phyloP scores from a whole-genome alignment of 164 flowering plant genomes.

The Hamamelis virginiana region DNA sequence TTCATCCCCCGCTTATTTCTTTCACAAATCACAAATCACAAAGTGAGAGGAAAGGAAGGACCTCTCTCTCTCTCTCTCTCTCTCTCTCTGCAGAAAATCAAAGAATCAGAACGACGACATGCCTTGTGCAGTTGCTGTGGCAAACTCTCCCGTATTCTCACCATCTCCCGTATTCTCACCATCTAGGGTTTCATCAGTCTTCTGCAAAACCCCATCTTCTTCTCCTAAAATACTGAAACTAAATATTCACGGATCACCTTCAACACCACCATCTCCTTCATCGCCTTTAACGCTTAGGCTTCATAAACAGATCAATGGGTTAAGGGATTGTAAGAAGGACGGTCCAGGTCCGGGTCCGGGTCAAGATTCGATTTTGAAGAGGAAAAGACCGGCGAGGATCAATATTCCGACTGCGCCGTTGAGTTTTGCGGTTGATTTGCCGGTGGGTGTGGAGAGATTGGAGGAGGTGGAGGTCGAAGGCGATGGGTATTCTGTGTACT shows the following conservation, averaged over 20 bases:
- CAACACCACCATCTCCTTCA: conserved; percentile 3
- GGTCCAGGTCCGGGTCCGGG: conserved; percentile 1
- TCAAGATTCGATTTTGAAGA: conserved; percentile 32
- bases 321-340: not conserved
- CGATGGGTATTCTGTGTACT: conserved; percentile 48
- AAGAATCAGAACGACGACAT: conserved; percentile 10
- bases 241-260: conserved; percentile 11
- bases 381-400: conserved; percentile 57
- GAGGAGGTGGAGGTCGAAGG: conserved; percentile 42
- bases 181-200: conserved; percentile 25
- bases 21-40: too few species aligned
- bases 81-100: not conserved
- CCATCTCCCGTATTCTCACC: conserved; percentile 32
- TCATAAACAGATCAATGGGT: conserved; percentile 1
- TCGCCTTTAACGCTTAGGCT: not conserved
- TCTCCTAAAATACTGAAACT: conserved; percentile 12
- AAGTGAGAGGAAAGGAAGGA: not conserved
- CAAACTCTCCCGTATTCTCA: conserved; percentile 31
- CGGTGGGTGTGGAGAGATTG: conserved; percentile 13
- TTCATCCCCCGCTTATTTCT: too few species aligned
- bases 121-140: conserved; percentile 29
- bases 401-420: conserved; percentile 32
- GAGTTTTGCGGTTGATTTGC: conserved; percentile 10
- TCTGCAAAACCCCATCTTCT: conserved; percentile 19
- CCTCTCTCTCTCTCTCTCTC: conserved; percentile 4